Evolutionary conservation across 441 rosid species (phyloP), one percentile per base, ranked within the genome.

Genomic region (Metrosideros polymorpha): DNA sequence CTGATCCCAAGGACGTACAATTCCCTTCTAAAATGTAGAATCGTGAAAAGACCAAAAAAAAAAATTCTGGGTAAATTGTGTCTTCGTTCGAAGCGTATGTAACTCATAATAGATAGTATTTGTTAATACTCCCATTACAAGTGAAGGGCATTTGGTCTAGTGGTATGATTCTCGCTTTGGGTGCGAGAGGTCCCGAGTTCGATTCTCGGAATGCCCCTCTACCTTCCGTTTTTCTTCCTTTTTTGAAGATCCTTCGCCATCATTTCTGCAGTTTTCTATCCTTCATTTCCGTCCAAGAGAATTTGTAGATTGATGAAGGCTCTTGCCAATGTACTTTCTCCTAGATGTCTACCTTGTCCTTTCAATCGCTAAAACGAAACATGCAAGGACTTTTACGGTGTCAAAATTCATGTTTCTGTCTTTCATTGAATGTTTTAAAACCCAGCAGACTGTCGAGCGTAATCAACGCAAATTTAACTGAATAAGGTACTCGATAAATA

Each of bases 81-180:
- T 2, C 6, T 6, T 1, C 1, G 49, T 42, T 61, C 12, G 42
- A 61, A 15, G 22, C 42, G 24, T 4, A 4, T 9, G 0, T 19
- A 18, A 1, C 1, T 17, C 17, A 0, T 1, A 18, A 2, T 32
- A 63, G 0, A 18, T 32, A 1, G 0, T 18, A 9, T 63, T 7
- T 5, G 43, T 63, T n/a, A n/a, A n/a, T n/a, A n/a, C n/a, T n/a
- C n/a, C n/a, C n/a, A n/a, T n/a, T n/a, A n/a, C n/a, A n/a, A n/a
- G n/a, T n/a, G n/a, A 22, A 39, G 95, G 94, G 94, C 93, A 90
- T 93, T 93, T 93, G 95, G 94, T 93, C 95, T 92, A 93, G 94
- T 93, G 96, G 96, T 90, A 94, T 94, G 95, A 95, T 93, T 94
- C 94, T 94, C 93, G 93, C 95, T 91, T 96, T 89, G 95, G 94